Conservation (phyloP, 768 basidiomycete species). For the Neoboletus magnificus region DNA sequence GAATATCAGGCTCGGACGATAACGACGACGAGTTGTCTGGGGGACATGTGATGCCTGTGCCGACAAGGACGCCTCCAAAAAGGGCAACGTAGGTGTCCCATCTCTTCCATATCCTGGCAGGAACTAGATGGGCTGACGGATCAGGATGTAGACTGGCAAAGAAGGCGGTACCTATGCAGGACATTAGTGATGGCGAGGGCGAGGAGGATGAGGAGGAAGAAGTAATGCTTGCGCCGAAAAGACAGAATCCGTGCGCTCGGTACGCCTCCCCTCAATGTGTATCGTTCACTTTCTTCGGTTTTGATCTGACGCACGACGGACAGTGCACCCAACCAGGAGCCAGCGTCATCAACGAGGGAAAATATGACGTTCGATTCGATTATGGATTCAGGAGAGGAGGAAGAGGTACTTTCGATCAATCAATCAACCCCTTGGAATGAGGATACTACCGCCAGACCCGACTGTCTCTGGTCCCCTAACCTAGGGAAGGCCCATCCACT, state of each 20-base stretch:
- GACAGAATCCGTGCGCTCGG: constrained; percentile 2
- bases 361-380: constrained; percentile 44
- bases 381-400: constrained; percentile 50
- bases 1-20: constrained; percentile 52
- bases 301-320: background rate
- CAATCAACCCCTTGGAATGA: too few relatives aligned
- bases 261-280: background rate
- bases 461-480: too few relatives aligned
- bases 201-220: constrained; percentile 41
- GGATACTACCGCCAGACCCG: too few relatives aligned
- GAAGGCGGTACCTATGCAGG: constrained; percentile 30
- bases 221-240: constrained; percentile 34
- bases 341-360: constrained; percentile 1
- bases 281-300: background rate
- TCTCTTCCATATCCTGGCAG: constrained; percentile 23
- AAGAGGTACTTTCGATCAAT: background rate
- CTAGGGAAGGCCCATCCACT: too few relatives aligned
- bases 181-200: constrained; percentile 30
- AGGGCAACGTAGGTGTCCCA: constrained; percentile 49
- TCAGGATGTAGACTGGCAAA: constrained; percentile 35
- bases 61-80: constrained; percentile 53
- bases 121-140: background rate
- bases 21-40: constrained; percentile 41
- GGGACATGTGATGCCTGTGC: constrained; percentile 30
- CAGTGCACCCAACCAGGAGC: constrained; percentile 7